Conservation (phyloP, 2,329 filamentous ascomycete genomes). For the Fusarium graminum region DNA sequence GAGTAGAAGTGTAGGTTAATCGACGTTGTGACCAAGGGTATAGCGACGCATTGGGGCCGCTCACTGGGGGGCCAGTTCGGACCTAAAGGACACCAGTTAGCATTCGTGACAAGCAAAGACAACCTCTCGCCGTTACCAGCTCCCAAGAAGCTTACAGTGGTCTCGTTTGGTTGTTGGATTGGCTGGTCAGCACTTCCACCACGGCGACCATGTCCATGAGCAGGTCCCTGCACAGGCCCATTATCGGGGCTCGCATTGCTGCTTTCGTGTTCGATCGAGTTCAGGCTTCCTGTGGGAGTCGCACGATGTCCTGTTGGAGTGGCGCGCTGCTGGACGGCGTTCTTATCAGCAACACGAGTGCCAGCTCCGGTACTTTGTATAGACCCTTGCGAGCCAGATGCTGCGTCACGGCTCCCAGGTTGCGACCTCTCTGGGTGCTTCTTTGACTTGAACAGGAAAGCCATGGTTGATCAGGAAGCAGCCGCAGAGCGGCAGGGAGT, state of each 20-base stretch:
- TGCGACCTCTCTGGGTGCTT: constrained; percentile 75
- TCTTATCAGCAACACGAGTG: constrained; percentile 66
- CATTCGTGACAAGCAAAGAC: constrained; percentile 3
- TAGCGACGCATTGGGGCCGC: constrained; percentile 79
- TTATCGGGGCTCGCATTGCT: constrained; percentile 74
- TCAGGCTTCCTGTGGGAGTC: constrained; percentile 82
- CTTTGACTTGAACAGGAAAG: constrained; percentile 86
- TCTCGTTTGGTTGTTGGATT: constrained; percentile 56
- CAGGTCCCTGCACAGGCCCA: constrained; percentile 55
- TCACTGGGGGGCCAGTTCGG: constrained; percentile 64
- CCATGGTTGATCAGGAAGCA: constrained; percentile 69
- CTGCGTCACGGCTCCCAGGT: constrained; percentile 67
- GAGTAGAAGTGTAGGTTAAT: constrained; percentile 84
- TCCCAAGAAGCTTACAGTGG: constrained; percentile 57
- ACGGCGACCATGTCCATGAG: constrained; percentile 63
- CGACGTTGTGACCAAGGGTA: constrained; percentile 97
- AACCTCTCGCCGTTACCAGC: background rate
- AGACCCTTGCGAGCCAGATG: constrained; percentile 60
- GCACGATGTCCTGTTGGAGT: constrained; percentile 77
- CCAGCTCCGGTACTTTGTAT: constrained; percentile 63
- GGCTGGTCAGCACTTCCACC: constrained; percentile 64
- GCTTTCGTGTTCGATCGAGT: constrained; percentile 73
- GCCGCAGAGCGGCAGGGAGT: constrained; percentile 54
- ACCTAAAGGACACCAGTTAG: constrained; percentile 56
- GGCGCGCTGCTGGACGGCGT: constrained; percentile 65